phyloP scores from a whole-genome alignment of 257 asterid genomes.

The Scutellaria barbata region DNA sequence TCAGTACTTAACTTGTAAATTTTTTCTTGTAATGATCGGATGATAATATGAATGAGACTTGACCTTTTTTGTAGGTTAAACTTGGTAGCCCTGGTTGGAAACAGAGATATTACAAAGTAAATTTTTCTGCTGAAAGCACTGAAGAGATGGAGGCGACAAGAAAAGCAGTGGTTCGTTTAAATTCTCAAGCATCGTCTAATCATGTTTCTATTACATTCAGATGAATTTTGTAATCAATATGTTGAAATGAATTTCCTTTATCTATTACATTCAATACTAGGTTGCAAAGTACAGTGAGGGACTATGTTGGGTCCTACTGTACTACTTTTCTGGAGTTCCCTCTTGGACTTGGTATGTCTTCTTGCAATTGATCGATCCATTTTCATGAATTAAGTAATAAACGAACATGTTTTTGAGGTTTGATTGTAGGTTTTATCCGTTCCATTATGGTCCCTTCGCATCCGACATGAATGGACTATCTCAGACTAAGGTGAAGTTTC shows the following conservation, averaged over 20 bases:
- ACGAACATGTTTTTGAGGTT: background rate
- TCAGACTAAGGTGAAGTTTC: slow-evolving; percentile 46
- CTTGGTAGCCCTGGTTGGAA: slow-evolving; percentile 51
- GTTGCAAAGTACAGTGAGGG: slow-evolving; percentile 61
- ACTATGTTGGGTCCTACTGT: slow-evolving; percentile 66
- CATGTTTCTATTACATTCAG: too few species aligned
- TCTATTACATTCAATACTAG: slow-evolving; percentile 31
- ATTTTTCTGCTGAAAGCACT: slow-evolving; percentile 44
- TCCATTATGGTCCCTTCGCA: slow-evolving; percentile 61
- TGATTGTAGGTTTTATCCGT: slow-evolving; percentile 57
- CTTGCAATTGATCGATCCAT: background rate
- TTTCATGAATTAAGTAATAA: background rate
- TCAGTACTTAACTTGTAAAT: background rate
- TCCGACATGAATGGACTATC: slow-evolving; percentile 67
- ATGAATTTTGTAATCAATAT: too few species aligned
- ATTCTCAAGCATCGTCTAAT: slow-evolving; percentile 12
- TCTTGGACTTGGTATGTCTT: slow-evolving; percentile 65
- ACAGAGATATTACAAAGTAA: slow-evolving; percentile 55
- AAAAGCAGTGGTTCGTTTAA: slow-evolving; percentile 48
- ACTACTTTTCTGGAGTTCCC: slow-evolving; percentile 66
- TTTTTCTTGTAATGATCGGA: background rate
- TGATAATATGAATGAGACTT: background rate
- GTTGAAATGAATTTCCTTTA: background rate
- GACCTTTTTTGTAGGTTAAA: slow-evolving; percentile 49
- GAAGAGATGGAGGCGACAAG: slow-evolving; percentile 47